These are phyloP conservation scores for Myxozyma udenii DNA, from an alignment of 805 yeast genomes.

Conservation along the genomic window DNA sequence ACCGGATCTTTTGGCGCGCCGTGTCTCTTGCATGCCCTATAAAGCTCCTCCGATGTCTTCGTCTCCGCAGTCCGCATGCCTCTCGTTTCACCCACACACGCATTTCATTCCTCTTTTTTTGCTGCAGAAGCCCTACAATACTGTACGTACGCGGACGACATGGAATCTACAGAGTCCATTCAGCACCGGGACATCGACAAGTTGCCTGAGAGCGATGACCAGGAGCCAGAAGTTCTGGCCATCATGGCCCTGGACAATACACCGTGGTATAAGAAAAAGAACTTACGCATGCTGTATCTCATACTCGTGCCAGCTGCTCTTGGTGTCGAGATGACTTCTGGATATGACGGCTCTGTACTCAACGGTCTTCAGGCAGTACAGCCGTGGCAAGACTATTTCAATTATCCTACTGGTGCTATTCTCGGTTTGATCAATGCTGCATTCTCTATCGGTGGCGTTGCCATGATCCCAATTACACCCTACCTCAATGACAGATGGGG, in stretches of 20 bases:
- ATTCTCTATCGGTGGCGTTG: conserved; percentile 4
- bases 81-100: too few relatives aligned
- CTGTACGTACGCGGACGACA: too few relatives aligned
- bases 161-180: too few relatives aligned
- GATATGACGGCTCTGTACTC: conserved; percentile 19
- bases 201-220: too few relatives aligned
- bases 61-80: too few relatives aligned
- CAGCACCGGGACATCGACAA: too few relatives aligned
- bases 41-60: too few relatives aligned
- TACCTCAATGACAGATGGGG: conserved; percentile 11
- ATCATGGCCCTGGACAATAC: neutral
- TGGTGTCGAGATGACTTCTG: conserved; percentile 36
- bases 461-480: conserved; percentile 2
- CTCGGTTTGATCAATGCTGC: conserved; percentile 9
- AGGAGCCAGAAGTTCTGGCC: too few relatives aligned
- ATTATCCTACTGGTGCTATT: conserved; percentile 1
- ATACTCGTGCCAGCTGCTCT: conserved; percentile 11
- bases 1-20: too few relatives aligned
- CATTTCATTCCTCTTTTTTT: too few relatives aligned
- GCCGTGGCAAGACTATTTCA: conserved; percentile 18
- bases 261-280: conserved; percentile 9
- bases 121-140: too few relatives aligned
- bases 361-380: conserved; percentile 18
- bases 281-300: conserved; percentile 5
- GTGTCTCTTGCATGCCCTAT: too few relatives aligned